Conservation (phyloP, 257 asterid species). For the Solanum medicagineum region DNA sequence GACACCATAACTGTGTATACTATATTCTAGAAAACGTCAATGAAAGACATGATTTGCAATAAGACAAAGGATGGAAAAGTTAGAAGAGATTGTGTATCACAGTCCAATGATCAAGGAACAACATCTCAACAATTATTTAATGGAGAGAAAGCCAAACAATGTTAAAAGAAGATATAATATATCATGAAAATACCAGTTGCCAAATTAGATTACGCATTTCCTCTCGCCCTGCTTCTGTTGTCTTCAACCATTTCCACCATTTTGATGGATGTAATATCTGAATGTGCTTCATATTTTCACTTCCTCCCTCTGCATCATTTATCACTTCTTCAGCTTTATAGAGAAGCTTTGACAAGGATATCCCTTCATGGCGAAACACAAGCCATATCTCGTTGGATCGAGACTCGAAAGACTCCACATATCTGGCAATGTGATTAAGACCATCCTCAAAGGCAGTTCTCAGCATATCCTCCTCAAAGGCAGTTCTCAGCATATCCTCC, state of each 20-base stretch:
- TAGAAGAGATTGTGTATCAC: neutral
- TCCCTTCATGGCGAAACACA: conserved; percentile 88
- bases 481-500: conserved; percentile 18
- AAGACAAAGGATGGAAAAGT: neutral
- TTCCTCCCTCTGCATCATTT: conserved; percentile 31
- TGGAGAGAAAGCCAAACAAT: neutral
- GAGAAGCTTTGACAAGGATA: conserved; percentile 77
- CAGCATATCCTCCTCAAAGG: conserved; percentile 21
- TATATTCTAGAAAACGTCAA: neutral
- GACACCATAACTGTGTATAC: neutral
- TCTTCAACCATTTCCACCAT: conserved; percentile 98
- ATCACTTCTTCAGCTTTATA: conserved; percentile 80
- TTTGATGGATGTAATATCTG: conserved; percentile 90
- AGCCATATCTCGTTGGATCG: conserved; percentile 93
- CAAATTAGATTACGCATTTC: conserved; percentile 73
- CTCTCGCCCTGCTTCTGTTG: conserved; percentile 80
- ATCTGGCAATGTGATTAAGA: conserved; percentile 86
- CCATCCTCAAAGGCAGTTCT: conserved; percentile 57
- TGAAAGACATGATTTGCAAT: neutral
- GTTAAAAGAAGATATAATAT: neutral
- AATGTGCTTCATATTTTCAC: conserved; percentile 48
- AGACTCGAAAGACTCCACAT: conserved; percentile 89
- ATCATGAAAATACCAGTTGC: conserved; percentile 56
- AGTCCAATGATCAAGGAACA: neutral
- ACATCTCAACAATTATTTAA: neutral